phyloP scores from a whole-genome alignment of 495 filamentous ascomycete species.

The Aspergillus affinis region DNA sequence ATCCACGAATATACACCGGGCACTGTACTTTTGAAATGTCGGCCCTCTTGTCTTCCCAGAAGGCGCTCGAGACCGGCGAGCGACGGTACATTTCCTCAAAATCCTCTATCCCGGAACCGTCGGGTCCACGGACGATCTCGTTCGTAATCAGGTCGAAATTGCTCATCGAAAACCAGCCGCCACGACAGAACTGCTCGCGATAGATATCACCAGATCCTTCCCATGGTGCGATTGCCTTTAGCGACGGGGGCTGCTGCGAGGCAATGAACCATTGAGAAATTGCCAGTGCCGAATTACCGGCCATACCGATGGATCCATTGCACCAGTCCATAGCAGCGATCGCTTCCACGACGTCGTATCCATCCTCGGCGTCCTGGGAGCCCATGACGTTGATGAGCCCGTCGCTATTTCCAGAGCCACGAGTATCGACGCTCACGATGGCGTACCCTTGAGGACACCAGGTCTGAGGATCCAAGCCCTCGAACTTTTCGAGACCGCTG shows the following conservation, averaged over 20 bases:
- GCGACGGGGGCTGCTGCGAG: conserved; percentile 34
- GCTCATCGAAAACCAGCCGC: conserved; percentile 31
- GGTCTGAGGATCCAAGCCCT: conserved; percentile 43
- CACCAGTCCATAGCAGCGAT: conserved; percentile 43
- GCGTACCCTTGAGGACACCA: conserved; percentile 46
- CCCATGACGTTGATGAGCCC: conserved; percentile 42
- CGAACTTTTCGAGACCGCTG: conserved; percentile 41
- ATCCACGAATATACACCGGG: conserved; percentile 31
- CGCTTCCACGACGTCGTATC: conserved; percentile 45
- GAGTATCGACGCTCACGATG: conserved; percentile 44
- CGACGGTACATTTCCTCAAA: conserved; percentile 32
- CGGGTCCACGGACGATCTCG: conserved; percentile 25
- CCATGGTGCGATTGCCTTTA: conserved; percentile 49
- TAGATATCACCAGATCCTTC: conserved; percentile 47
- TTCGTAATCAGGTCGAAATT: conserved; percentile 34
- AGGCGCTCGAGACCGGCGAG: conserved; percentile 20
- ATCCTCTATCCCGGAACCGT: conserved; percentile 29
- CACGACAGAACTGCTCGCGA: conserved; percentile 37
- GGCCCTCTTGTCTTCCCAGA: conserved; percentile 31
- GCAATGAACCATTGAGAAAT: conserved; percentile 45
- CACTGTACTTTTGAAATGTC: conserved; percentile 24
- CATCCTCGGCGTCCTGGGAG: conserved; percentile 43
- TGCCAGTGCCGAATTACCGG: conserved; percentile 41
- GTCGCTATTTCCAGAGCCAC: conserved; percentile 40
- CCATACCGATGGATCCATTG: conserved; percentile 44